Conservation (phyloP, 2,329 filamentous ascomycete species). For the Xylariaceae sp. region DNA sequence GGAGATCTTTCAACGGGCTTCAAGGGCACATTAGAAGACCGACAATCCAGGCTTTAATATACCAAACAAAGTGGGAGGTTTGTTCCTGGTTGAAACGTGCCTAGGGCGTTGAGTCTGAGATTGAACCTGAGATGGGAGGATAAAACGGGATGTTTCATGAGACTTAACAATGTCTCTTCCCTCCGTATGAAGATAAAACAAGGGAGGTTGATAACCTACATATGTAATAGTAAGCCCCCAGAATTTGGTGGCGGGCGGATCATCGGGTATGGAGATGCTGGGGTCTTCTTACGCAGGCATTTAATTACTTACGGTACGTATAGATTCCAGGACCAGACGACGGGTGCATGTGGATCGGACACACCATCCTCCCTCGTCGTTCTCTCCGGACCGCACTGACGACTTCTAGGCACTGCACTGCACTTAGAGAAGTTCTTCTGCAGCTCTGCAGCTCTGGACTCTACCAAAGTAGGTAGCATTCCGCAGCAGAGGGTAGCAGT, state of each 20-base stretch:
- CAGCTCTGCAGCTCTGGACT: too few relatives aligned
- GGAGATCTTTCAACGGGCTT: not conserved
- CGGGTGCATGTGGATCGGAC: slow-evolving; percentile 19
- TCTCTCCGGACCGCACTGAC: not conserved
- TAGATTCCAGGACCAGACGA: slow-evolving; percentile 1
- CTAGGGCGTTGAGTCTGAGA: not conserved
- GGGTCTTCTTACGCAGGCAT: slow-evolving; percentile 1
- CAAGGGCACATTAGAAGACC: not conserved
- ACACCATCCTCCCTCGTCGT: slow-evolving; percentile 3
- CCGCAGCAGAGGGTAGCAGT: too few relatives aligned
- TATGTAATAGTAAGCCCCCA: slow-evolving; percentile 5
- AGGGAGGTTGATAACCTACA: not conserved
- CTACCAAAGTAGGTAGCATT: too few relatives aligned
- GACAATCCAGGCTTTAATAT: not conserved
- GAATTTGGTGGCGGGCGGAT: slow-evolving; percentile 11
- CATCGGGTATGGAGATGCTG: not conserved
- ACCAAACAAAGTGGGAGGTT: not conserved
- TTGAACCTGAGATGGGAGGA: slow-evolving; percentile 4
- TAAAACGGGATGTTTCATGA: not conserved
- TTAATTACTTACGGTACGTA: not conserved
- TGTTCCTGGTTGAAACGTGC: not conserved
- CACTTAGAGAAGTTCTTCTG: too few relatives aligned
- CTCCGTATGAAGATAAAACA: not conserved
- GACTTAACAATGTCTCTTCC: not conserved
- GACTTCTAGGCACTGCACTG: not conserved